Percentiles rank a stretch among this genome's conserved stretches.
These are phyloP conservation scores for Closterium sp. DNA, from an alignment of 139 green algal species.

Conservation along the genomic window DNA sequence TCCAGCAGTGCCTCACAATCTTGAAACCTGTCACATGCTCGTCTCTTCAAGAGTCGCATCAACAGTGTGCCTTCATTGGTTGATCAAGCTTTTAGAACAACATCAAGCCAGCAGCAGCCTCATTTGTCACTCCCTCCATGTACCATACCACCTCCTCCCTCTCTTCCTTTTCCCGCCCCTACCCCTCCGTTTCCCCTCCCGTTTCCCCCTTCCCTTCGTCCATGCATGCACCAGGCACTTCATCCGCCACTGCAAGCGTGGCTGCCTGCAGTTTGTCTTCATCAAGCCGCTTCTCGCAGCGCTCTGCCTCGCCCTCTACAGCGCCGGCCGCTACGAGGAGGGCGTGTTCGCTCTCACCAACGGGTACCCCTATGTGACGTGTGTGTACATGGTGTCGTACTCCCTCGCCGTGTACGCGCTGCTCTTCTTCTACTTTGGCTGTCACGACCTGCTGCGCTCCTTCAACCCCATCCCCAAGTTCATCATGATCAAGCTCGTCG, in stretches of 20 bases:
- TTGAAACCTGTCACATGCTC: no score
- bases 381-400: slow-evolving; percentile 93
- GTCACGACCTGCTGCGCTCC: slow-evolving; percentile 82
- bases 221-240: slow-evolving; percentile 9
- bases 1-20: no score
- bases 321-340: slow-evolving; percentile 72
- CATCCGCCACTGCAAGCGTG: slow-evolving; percentile 71
- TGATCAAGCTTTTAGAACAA: no score
- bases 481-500: slow-evolving; percentile 88
- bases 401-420: slow-evolving; percentile 89
- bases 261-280: slow-evolving; percentile 92
- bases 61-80: no score
- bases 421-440: slow-evolving; percentile 92
- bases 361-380: slow-evolving; percentile 56
- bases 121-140: not conserved
- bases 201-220: not conserved
- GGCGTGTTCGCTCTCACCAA: slow-evolving; percentile 62
- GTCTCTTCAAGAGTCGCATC: no score
- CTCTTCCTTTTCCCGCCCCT: no score
- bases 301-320: slow-evolving; percentile 78
- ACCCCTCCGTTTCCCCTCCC: not conserved
- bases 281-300: slow-evolving; percentile 87
- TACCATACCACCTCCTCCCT: no score
- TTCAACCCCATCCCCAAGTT: slow-evolving; percentile 95
- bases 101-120: no score